Base-by-base conservation (phyloP, 2,329 filamentous ascomycete genomes). In the Verticillium nubilum region DNA sequence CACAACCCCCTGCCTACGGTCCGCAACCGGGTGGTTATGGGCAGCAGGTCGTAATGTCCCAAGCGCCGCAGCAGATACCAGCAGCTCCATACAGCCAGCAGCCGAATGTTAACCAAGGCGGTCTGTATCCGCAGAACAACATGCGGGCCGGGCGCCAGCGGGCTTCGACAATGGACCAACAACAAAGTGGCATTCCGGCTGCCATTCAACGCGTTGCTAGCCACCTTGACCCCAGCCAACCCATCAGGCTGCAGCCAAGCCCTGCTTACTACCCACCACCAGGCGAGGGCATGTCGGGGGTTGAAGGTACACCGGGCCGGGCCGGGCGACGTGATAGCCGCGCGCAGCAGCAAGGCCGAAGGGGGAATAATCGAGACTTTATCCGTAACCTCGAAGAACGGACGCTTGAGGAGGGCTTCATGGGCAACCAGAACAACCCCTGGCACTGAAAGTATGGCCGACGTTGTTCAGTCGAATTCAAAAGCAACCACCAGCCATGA, bases 261-360 rank as follows among this genome's bases (percentile, higher is more conserved):
- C 95, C 95, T 5, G 95, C 95, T 1, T 99, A 99, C 74, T 99
- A 98, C 68, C 95, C 95, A 12, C 95, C 95, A 23, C 91, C 94
- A 2, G 87, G 90, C 6, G 94, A 98, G 65, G 91, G 92, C 10
- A 87, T 91, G 67, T 82, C 86, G 23, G 76, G 80, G 9, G 85
- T 90, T 62, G 83, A 87, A 55, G 84, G 83, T 60, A 79, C 85
- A 26, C 69, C 80, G 54, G 72, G 77, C 59, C 73, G 84, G 77
- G 74, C 89, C 29, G 86, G 90, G 50, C 85, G 92, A 68, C 84
- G 93, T 71, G 89, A 90, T 52, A 94, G 91, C 70, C 84, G 92
- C 59, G 83, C 84, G 53, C 84, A 87, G 65, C 84, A 86, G 65
- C 82, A 84, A 69, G 77, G 82, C 52, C 79, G 78, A 52, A 82